phyloP scores from a whole-genome alignment of 1,139 yeast species.

The Diutina scorzettiae region DNA sequence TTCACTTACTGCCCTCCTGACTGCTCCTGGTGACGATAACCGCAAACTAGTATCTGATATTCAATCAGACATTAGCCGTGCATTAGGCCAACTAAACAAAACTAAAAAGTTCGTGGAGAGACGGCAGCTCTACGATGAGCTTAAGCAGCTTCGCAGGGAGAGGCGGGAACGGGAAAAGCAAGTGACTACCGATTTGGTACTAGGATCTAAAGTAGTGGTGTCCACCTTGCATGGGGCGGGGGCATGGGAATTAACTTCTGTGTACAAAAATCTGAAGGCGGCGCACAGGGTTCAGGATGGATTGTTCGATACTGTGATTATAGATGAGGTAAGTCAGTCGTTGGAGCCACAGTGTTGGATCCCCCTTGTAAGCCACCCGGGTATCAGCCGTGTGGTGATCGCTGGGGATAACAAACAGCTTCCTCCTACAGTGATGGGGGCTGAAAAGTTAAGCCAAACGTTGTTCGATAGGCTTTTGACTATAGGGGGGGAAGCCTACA shows the following conservation, averaged over 20 bases:
- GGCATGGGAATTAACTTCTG: conserved; percentile 46
- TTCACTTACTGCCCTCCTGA: conserved; percentile 61
- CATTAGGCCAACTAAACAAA: conserved; percentile 49
- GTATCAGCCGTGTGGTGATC: conserved; percentile 49
- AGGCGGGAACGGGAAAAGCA: conserved; percentile 54
- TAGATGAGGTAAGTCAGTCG: conserved; percentile 93
- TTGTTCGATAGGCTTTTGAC: conserved; percentile 68
- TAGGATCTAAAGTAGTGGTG: conserved; percentile 56
- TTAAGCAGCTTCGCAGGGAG: conserved; percentile 61
- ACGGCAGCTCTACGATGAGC: conserved; percentile 53
- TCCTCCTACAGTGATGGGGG: conserved; percentile 60
- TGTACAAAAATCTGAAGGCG: conserved; percentile 24
- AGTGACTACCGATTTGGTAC: conserved; percentile 46
- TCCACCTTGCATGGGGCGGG: conserved; percentile 87
- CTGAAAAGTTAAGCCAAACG: conserved; percentile 39
- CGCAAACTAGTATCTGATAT: conserved; percentile 59
- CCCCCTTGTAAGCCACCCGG: conserved; percentile 60
- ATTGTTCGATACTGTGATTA: conserved; percentile 73
- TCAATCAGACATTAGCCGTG: conserved; percentile 54
- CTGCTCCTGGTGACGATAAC: conserved; percentile 24
- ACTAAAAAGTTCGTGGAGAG: conserved; percentile 55
- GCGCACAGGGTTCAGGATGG: too few relatives aligned
- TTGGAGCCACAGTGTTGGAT: conserved; percentile 97
- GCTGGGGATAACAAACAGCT: conserved; percentile 87
- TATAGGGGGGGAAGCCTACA: conserved; percentile 33